phyloP scores from a whole-genome alignment of 306 rosid species.

The Castanopsis chinensis region DNA sequence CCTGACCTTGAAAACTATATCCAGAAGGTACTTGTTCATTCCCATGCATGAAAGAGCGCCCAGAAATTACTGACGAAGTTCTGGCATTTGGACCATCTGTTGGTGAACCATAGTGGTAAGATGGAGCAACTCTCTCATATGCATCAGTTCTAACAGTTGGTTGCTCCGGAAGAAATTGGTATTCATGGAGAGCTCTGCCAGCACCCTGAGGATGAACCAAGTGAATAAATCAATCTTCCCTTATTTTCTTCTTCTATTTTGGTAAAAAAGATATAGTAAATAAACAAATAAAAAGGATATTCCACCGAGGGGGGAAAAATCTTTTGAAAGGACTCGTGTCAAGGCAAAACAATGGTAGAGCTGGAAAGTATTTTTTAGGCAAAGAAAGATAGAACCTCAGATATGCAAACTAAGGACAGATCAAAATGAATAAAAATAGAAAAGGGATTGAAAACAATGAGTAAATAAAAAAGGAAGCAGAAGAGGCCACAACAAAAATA shows the following conservation, averaged over 20 bases:
- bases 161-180: conserved; percentile 77
- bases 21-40: conserved; percentile 44
- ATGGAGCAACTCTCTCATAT: conserved; percentile 39
- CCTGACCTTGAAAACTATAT: conserved; percentile 50
- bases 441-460: neutral
- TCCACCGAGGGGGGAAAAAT: neutral
- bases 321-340: neutral
- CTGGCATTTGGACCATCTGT: conserved; percentile 38
- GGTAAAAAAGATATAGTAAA: neutral
- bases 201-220: conserved; percentile 38
- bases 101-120: conserved; percentile 47
- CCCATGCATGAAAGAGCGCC: conserved; percentile 34
- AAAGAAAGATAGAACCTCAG: neutral
- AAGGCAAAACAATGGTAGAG: neutral
- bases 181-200: conserved; percentile 66
- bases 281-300: neutral
- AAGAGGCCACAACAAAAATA: neutral
- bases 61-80: conserved; percentile 36
- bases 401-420: neutral
- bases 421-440: neutral
- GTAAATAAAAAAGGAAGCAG: neutral
- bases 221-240: conserved; percentile 12
- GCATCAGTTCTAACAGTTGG: conserved; percentile 60
- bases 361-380: neutral
- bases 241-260: neutral